These are phyloP conservation scores for Microsporum audouinii DNA, from an alignment of 2,329 filamentous ascomycete genomes.

Conservation along the genomic window DNA sequence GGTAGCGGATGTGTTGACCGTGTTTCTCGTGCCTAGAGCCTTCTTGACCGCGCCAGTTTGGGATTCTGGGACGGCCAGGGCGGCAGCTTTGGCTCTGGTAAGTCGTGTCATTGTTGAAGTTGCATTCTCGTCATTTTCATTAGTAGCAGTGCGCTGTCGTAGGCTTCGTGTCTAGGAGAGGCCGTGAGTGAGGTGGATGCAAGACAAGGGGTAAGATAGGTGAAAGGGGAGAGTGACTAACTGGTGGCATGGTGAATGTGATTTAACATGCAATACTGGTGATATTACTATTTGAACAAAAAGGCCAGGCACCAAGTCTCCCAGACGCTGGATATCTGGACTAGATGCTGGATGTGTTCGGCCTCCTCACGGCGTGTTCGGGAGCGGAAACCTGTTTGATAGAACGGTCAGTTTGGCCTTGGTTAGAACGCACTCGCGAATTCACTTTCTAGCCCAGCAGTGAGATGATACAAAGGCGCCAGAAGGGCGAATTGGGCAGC, in stretches of 20 bases:
- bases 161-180: constrained; percentile 52
- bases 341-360: background rate
- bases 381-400: background rate
- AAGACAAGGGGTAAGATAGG: background rate
- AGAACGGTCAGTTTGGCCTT: background rate
- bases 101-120: constrained; percentile 59
- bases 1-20: constrained; percentile 37
- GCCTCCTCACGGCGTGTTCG: background rate
- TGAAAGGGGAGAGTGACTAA: constrained; percentile 31
- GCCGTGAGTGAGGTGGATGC: constrained; percentile 32
- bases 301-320: background rate
- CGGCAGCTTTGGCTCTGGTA: constrained; percentile 84
- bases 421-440: background rate
- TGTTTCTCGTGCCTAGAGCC: constrained; percentile 59
- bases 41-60: constrained; percentile 50
- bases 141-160: constrained; percentile 64
- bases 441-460: background rate
- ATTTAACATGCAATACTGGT: constrained; percentile 6
- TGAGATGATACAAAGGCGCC: background rate
- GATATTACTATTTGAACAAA: background rate
- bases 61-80: constrained; percentile 38
- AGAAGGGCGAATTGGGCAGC: background rate
- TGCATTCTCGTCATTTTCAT: constrained; percentile 91
- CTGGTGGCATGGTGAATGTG: constrained; percentile 42
- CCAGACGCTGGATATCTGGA: background rate